Conservation (phyloP, 2,329 filamentous ascomycete genomes). For the Penicillium sp. region DNA sequence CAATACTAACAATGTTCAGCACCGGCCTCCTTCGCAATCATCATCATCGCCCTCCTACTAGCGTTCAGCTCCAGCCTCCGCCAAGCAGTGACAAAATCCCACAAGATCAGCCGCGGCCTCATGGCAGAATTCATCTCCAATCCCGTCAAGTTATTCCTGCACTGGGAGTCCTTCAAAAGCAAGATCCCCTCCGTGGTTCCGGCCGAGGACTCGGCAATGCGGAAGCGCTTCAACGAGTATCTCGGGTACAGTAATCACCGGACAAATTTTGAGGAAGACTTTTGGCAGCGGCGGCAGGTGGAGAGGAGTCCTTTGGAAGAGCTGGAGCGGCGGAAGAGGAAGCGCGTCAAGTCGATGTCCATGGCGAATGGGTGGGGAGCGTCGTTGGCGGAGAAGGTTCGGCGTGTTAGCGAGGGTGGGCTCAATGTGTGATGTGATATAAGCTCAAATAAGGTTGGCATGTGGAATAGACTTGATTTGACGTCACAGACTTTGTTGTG, state of each 20-base stretch:
- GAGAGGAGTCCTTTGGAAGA: slow-evolving; percentile 10
- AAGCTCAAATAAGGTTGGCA: background rate
- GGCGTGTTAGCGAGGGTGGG: background rate
- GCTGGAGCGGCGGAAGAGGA: slow-evolving; percentile 6
- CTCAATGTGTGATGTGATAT: slow-evolving; percentile 5
- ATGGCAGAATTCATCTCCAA: slow-evolving; percentile 26
- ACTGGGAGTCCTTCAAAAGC: slow-evolving; percentile 10
- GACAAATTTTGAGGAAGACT: slow-evolving; percentile 32
- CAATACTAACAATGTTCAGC: slow-evolving; percentile 16
- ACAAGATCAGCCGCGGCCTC: slow-evolving; percentile 28
- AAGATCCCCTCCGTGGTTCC: slow-evolving; percentile 10
- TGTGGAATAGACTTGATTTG: background rate
- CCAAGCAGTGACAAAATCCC: slow-evolving; percentile 25
- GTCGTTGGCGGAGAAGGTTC: slow-evolving; percentile 14
- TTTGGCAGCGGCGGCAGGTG: slow-evolving; percentile 32
- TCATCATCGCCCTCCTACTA: slow-evolving; percentile 54
- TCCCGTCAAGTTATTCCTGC: slow-evolving; percentile 21
- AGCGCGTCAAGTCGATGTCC: slow-evolving; percentile 11
- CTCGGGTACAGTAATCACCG: slow-evolving; percentile 24
- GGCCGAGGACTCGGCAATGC: slow-evolving; percentile 24
- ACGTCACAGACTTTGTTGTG: background rate
- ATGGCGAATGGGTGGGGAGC: slow-evolving; percentile 7
- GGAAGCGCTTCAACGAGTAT: slow-evolving; percentile 30
- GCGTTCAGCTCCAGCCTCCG: slow-evolving; percentile 53
- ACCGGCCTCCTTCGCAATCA: slow-evolving; percentile 54